Conservation (phyloP, 2,329 filamentous ascomycete genomes). For the Diaporthe caulivora region DNA sequence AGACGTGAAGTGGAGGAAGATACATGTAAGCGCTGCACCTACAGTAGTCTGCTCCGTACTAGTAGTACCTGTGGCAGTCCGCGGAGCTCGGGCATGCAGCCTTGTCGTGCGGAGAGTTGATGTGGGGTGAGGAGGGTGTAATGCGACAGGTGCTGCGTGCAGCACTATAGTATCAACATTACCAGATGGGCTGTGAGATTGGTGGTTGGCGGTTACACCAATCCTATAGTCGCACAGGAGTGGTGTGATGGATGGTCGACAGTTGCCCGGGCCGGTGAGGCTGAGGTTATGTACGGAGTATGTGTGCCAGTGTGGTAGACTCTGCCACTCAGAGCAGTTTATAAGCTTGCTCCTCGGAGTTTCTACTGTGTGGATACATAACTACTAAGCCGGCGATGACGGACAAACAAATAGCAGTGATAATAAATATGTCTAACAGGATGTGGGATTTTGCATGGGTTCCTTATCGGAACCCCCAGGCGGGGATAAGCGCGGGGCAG, state of each 20-base stretch:
- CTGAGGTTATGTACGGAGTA: neutral
- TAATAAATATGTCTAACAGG: slow-evolving; percentile 17
- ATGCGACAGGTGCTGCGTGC: neutral
- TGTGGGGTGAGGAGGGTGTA: neutral
- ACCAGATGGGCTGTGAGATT: neutral
- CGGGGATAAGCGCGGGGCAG: slow-evolving; percentile 17
- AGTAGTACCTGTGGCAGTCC: no score
- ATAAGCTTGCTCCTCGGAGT: neutral
- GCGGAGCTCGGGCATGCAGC: neutral
- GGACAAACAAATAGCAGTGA: neutral
- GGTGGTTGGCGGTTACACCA: neutral
- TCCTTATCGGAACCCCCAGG: neutral
- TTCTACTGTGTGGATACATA: neutral
- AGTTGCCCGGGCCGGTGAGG: slow-evolving; percentile 27
- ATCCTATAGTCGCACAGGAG: no score
- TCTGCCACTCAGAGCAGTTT: no score
- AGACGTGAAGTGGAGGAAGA: neutral
- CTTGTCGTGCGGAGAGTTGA: neutral
- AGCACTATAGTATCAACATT: neutral
- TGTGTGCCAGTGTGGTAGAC: no score
- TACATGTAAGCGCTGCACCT: neutral
- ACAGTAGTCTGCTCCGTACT: no score
- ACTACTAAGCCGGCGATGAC: no score
- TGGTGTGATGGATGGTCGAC: slow-evolving; percentile 34
- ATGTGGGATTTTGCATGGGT: slow-evolving; percentile 5